A percentile compares a stretch with the other conserved stretches of the same genome.
Conservation (phyloP, 495 filamentous ascomycete genomes). For the Trichoderma asperelloides region DNA sequence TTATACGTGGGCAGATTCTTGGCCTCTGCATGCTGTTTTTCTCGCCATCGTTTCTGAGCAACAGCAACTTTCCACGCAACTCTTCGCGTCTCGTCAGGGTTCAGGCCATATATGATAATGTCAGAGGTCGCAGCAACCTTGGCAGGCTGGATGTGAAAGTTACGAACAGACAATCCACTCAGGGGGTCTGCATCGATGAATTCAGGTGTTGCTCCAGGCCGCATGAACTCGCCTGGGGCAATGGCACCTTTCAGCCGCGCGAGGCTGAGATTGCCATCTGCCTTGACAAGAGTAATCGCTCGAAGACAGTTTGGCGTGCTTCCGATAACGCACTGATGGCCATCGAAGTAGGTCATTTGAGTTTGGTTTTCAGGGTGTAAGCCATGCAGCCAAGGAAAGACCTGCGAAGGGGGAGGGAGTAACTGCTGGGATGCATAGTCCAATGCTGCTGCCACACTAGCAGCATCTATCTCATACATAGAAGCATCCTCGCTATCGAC, state of each 20-base stretch:
- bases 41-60: constrained; percentile 68
- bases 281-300: constrained; percentile 79
- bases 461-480: constrained; percentile 65
- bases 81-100: constrained; percentile 50
- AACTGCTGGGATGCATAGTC: constrained; percentile 67
- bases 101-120: constrained; percentile 82
- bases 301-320: constrained; percentile 73
- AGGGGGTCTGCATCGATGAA: constrained; percentile 74
- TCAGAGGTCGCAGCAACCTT: constrained; percentile 86
- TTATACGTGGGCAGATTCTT: constrained; percentile 59
- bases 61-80: constrained; percentile 62
- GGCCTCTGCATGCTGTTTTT: constrained; percentile 46
- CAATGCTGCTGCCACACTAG: constrained; percentile 58
- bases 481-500: constrained; percentile 48
- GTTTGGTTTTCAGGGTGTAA: constrained; percentile 83
- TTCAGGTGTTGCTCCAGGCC: constrained; percentile 30
- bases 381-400: constrained; percentile 98
- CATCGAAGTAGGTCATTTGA: constrained; percentile 80
- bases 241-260: constrained; percentile 81
- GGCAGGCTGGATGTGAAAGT: constrained; percentile 93
- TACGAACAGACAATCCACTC: constrained; percentile 76
- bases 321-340: constrained; percentile 60
- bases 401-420: constrained; percentile 68
- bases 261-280: constrained; percentile 66
- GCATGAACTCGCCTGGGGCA: constrained; percentile 66